phyloP scores from a whole-genome alignment of 495 filamentous ascomycete genomes.

The Margaritispora aquatica region DNA sequence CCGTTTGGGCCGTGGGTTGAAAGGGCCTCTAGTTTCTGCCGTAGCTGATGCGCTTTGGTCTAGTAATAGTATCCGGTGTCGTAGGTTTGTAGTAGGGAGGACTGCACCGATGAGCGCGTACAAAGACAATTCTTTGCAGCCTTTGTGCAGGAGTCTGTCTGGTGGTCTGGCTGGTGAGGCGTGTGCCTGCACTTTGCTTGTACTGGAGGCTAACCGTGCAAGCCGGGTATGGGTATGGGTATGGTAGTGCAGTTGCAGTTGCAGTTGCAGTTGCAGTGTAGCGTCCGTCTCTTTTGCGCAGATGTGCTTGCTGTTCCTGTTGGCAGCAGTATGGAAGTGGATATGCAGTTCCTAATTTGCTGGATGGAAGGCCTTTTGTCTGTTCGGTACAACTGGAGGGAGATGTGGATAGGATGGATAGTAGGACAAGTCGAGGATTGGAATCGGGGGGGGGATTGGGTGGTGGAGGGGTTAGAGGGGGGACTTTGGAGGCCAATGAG shows the following conservation, averaged over 20 bases:
- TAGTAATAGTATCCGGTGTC: background rate
- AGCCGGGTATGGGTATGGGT: background rate
- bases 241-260: background rate
- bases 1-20: slow-evolving; percentile 7
- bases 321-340: slow-evolving; percentile 1
- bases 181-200: background rate
- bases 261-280: background rate
- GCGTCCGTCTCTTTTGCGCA: background rate
- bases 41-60: background rate
- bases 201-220: background rate
- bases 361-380: background rate
- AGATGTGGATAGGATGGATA: background rate
- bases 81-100: background rate
- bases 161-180: background rate
- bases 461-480: background rate
- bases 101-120: background rate
- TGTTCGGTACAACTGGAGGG: background rate
- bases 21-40: background rate
- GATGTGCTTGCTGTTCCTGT: background rate
- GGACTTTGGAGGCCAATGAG: background rate
- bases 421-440: background rate
- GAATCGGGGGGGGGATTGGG: slow-evolving; percentile 1
- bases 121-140: background rate
- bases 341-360: background rate
- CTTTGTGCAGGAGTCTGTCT: background rate